phyloP scores from a whole-genome alignment of 2,329 filamentous ascomycete species.

The Drechslera avenae region DNA sequence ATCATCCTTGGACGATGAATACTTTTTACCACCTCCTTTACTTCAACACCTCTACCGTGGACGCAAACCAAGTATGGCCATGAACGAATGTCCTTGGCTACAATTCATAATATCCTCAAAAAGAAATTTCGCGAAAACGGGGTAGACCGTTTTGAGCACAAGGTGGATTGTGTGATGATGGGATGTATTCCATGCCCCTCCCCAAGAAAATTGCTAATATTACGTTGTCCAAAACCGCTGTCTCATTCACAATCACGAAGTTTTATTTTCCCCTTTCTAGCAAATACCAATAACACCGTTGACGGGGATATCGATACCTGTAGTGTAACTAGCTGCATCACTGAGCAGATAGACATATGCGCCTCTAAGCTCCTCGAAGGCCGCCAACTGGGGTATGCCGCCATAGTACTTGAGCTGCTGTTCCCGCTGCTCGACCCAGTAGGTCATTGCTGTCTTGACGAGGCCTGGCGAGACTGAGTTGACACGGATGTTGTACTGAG shows the following conservation, averaged over 20 bases:
- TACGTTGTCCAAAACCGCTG: not conserved
- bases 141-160: too few species aligned
- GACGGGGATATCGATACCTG: conserved; percentile 57
- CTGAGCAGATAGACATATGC: conserved; percentile 63
- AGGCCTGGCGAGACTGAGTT: conserved; percentile 47
- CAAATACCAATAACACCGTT: conserved; percentile 42
- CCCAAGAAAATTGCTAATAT: not conserved
- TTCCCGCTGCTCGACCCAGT: conserved; percentile 59
- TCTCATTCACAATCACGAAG: not conserved
- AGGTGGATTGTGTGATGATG: not conserved
- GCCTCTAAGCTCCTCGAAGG: conserved; percentile 60
- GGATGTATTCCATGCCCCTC: not conserved
- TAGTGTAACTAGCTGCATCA: conserved; percentile 59
- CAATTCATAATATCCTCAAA: too few species aligned
- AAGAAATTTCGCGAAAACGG: too few species aligned
- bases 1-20: too few species aligned
- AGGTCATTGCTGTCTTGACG: conserved; percentile 49
- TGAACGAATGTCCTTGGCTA: too few species aligned
- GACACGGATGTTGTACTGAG: conserved; percentile 46
- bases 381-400: conserved; percentile 61
- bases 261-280: conserved; percentile 4
- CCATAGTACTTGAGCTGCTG: conserved; percentile 64
- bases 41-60: too few species aligned
- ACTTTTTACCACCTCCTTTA: too few species aligned
- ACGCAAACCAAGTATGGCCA: too few species aligned